Conservation (phyloP, 441 rosid genomes). For the Jatropha multifida region DNA sequence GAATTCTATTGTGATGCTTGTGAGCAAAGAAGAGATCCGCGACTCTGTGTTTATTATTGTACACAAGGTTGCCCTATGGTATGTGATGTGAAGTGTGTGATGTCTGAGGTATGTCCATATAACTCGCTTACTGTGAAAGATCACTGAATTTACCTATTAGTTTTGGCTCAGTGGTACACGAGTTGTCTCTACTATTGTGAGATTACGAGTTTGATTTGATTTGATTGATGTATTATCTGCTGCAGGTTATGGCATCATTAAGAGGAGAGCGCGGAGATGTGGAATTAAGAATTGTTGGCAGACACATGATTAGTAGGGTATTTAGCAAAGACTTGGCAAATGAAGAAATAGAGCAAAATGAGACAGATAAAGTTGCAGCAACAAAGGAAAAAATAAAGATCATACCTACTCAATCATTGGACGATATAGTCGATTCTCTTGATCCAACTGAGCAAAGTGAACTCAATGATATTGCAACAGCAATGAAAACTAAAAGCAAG, state of each 20-base stretch:
- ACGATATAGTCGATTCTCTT: not conserved
- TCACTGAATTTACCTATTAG: no score
- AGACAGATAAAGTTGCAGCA: not conserved
- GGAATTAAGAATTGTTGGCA: not conserved
- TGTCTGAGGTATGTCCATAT: not conserved
- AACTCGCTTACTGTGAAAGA: no score
- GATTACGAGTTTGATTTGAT: not conserved
- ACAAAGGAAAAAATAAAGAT: not conserved
- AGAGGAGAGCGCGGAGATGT: not conserved
- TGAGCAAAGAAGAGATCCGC: not conserved
- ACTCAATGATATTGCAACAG: slow-evolving; percentile 4
- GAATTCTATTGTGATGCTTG: slow-evolving; percentile 1
- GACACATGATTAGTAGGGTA: not conserved
- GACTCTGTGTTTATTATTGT: slow-evolving; percentile 1
- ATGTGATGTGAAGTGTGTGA: slow-evolving; percentile 2
- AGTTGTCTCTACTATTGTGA: no score
- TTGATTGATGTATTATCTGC: not conserved
- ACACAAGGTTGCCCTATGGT: slow-evolving; percentile 3
- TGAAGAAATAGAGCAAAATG: not conserved
- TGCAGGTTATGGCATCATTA: slow-evolving; percentile 2
- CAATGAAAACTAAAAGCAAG: not conserved
- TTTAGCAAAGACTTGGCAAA: not conserved
- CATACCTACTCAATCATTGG: not conserved
- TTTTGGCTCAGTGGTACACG: no score
- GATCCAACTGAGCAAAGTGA: slow-evolving; percentile 2